Percentiles rank a stretch among this genome's conserved stretches.
Evolutionary conservation across 176 grass and related monocot genomes (phyloP).

Genomic region (Elymus sibiricus): DNA sequence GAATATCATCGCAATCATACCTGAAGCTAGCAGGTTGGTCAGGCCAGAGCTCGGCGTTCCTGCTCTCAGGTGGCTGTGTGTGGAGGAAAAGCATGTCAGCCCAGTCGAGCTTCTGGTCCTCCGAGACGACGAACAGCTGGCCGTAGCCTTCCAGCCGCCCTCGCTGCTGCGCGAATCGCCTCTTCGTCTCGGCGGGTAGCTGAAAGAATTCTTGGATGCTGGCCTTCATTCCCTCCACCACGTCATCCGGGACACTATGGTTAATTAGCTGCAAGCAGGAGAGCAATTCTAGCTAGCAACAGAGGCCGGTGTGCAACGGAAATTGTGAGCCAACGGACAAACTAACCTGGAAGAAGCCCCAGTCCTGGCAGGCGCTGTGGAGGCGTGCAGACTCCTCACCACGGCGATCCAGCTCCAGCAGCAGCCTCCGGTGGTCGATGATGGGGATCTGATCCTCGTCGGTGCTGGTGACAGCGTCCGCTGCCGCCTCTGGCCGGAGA

Average conservation of each 20-base stretch:
- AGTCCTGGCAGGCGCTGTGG: constrained; percentile 42
- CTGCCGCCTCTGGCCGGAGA: background rate
- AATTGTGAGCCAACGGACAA: background rate
- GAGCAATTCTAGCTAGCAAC: background rate
- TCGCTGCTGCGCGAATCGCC: constrained; percentile 17
- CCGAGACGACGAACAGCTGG: constrained; percentile 47
- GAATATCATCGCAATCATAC: background rate
- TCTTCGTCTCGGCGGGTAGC: constrained; percentile 22
- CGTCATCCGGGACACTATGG: background rate
- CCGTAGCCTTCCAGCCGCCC: constrained; percentile 49
- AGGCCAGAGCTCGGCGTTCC: constrained; percentile 50
- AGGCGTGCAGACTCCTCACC: constrained; percentile 28
- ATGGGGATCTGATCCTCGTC: background rate
- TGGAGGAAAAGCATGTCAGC: constrained; percentile 36
- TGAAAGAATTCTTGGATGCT: constrained; percentile 28
- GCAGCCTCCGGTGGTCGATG: constrained; percentile 9
- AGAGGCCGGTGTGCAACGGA: no score
- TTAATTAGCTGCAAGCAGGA: constrained; percentile 25
- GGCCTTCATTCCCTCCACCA: constrained; percentile 32
- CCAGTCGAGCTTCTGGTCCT: constrained; percentile 72
- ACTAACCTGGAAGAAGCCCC: constrained; percentile 63
- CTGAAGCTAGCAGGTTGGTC: constrained; percentile 32
- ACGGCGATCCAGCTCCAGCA: background rate
- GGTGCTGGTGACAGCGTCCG: background rate
- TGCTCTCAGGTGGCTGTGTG: constrained; percentile 13